Base-by-base conservation (phyloP, 441 rosid genomes). In the Dalechampia spathulata region DNA sequence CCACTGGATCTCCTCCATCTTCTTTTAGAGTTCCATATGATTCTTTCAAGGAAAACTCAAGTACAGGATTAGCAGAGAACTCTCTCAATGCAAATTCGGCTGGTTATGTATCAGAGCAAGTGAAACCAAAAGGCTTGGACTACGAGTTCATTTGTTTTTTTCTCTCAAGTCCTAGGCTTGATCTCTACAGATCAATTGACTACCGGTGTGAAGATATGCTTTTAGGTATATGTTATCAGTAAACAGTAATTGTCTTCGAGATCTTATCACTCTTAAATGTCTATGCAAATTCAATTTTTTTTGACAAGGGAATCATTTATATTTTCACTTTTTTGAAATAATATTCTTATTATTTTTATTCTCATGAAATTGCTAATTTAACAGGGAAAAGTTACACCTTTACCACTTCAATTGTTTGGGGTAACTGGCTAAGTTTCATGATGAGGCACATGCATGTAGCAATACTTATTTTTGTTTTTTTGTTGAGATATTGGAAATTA, bases 201-300 rank as follows among this genome's bases (percentile, higher is more conserved):
- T 73, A 70, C 63, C 83, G 95, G 39, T 87, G 98, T 62, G 98
- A 91, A 74, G 87, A 83, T 52, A 91, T 91, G 98, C 70, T 91
- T 68, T 74, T 77, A 70, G 85, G 98, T 85, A 61, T 43, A 48
- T 27, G 23, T 26, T 34, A 11, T 10, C 5, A 59, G 16, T 59
- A 19, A 7, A 37, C 15, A 9, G 27, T 43, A 11, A 60, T 51
- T 46, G 11, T 49, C 44, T 10, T n/a, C 15, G 17, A n/a, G 13
- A 22, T 63, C 16, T 60, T 19, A 44, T 14, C 37, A 9, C 51
- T 0, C 40, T 9, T 12, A 0, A 16, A n/a, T n/a, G n/a, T n/a
- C n/a, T n/a, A n/a, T n/a, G n/a, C n/a, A n/a, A n/a, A 11, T 23
- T 49, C 25, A 12, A 40, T 41, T 16, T 53, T 7, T 37, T 45